These are phyloP conservation scores for Phytophthora ramorum DNA, from an alignment of 352 stramenopile species.

Conservation along the genomic window DNA sequence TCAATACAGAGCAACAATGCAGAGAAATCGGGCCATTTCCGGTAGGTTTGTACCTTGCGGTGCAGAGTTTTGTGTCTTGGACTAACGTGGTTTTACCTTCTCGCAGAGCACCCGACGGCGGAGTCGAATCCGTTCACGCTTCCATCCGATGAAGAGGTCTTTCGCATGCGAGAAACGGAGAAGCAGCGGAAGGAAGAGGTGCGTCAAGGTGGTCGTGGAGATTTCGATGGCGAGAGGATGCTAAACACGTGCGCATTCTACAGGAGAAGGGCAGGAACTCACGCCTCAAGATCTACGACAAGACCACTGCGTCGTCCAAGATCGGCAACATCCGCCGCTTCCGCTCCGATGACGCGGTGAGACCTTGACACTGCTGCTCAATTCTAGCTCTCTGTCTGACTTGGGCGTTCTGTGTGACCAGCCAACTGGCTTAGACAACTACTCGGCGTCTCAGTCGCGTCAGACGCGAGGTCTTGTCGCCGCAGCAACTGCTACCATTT, in stretches of 20 bases:
- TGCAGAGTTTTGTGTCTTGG: neutral
- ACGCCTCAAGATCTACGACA: constrained; percentile 91
- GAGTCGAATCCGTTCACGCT: constrained; percentile 93
- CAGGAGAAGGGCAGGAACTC: constrained; percentile 68
- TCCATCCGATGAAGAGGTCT: constrained; percentile 94
- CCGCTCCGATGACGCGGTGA: constrained; percentile 67
- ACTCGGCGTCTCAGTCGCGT: constrained; percentile 72
- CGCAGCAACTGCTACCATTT: constrained; percentile 82
- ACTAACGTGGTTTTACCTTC: neutral
- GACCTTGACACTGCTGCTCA: neutral
- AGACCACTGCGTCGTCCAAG: constrained; percentile 81
- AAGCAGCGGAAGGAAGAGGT: constrained; percentile 86
- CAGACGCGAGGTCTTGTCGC: constrained; percentile 82
- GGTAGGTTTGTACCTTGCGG: constrained; percentile 5
- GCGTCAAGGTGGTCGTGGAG: neutral
- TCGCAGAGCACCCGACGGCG: constrained; percentile 44
- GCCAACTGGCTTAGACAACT: constrained; percentile 54
- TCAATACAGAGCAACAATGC: too few relatives aligned
- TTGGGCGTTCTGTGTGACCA: constrained; percentile 13
- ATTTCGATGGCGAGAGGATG: neutral
- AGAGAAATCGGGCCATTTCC: constrained; percentile 32
- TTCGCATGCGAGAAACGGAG: constrained; percentile 93
- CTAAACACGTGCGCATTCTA: neutral
- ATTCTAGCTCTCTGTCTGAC: neutral
- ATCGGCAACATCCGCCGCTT: constrained; percentile 86